Conservation (phyloP, 192 early-diverging fungal genomes). For the Radiomyces spectabilis region DNA sequence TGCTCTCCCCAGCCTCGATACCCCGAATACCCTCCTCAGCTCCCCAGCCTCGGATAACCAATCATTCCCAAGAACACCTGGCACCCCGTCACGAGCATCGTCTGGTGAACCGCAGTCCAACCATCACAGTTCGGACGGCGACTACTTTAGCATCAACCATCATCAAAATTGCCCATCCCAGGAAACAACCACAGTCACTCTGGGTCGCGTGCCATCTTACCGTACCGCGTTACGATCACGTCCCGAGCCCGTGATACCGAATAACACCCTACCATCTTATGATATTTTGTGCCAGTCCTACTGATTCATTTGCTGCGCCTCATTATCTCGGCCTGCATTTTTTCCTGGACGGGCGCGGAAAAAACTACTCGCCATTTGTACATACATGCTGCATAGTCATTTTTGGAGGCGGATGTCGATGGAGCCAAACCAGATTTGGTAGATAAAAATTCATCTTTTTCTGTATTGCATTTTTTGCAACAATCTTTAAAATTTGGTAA, state of each 20-base stretch:
- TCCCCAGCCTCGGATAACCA: neutral
- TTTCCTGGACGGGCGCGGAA: neutral
- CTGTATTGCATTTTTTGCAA: too few relatives aligned
- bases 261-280: neutral
- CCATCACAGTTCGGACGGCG: neutral
- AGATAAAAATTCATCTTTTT: too few relatives aligned
- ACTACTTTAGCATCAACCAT: neutral
- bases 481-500: too few relatives aligned
- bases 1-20: neutral
- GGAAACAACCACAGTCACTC: neutral
- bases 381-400: neutral
- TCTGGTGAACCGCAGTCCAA: neutral
- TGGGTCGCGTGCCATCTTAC: conserved; percentile 1
- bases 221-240: neutral
- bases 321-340: neutral
- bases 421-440: too few relatives aligned
- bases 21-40: neutral
- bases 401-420: too few relatives aligned
- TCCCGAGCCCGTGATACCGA: too few relatives aligned
- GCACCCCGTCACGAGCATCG: neutral
- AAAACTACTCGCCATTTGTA: neutral
- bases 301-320: neutral
- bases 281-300: neutral
- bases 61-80: neutral
- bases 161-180: too few relatives aligned